Evolutionary conservation across 345 rosid genomes (phyloP), one percentile per base, ranked within the genome.

Genomic region (Eutrema heterophyllum): DNA sequence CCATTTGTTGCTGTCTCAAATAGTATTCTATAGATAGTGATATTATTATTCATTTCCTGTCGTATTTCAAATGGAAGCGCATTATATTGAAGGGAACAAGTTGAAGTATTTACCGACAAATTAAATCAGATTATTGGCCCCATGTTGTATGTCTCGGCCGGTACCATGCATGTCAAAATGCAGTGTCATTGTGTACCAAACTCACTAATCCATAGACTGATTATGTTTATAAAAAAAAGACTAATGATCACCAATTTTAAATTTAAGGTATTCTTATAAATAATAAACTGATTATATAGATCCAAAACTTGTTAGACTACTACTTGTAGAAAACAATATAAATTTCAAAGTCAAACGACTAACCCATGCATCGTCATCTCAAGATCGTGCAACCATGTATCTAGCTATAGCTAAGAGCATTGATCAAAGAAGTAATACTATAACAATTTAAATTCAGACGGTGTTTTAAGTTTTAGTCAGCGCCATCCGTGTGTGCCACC

Each of bases 381-480:
- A 56, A 66, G 72, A 76, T 81, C 85, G 84, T 85, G 88, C 82
- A 77, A 67, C 57, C 88, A 85, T 82, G 86, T 81, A 67, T n/a
- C n/a, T n/a, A n/a, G n/a, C n/a, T n/a, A n/a, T n/a, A n/a, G n/a
- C n/a, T n/a, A n/a, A n/a, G n/a, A n/a, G n/a, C n/a, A n/a, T n/a
- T n/a, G n/a, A n/a, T 44, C 60, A 30, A 63, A 48, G 13, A 45
- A 64, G 18, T 26, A 14, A 4, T 45, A n/a, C 18, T 13, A 14
- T n/a, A 55, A 48, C 59, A 64, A 33, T 58, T 58, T 59, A 35
- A 39, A n/a, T n/a, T n/a, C n/a, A n/a, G n/a, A n/a, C n/a, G n/a
- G n/a, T n/a, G n/a, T n/a, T n/a, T n/a, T n/a, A n/a, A n/a, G n/a
- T 53, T 52, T 76, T 75, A 46, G 76, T 77, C 76, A 71, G 58